Evolutionary conservation across 192 early-diverging fungal species (phyloP).

Genomic region (Lobulomyces angularis): DNA sequence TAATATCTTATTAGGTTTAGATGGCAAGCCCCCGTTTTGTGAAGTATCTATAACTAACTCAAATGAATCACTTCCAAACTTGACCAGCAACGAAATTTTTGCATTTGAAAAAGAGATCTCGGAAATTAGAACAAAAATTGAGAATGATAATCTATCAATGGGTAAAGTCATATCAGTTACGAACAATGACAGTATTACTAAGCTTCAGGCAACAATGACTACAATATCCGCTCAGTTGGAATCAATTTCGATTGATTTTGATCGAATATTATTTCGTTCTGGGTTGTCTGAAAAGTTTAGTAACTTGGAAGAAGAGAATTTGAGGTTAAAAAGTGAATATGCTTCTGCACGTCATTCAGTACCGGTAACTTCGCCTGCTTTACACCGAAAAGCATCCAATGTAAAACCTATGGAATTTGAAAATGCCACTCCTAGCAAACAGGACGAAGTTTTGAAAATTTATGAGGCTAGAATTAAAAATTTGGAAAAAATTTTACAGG

Average conservation of each 20-base stretch:
- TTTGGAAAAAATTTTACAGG: slow-evolving; percentile 18
- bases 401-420: not conserved
- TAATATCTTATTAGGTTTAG: not conserved
- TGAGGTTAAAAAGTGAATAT: slow-evolving; percentile 14
- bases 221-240: slow-evolving; percentile 33
- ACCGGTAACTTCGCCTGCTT: slow-evolving; percentile 7
- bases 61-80: slow-evolving; percentile 21
- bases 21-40: slow-evolving; percentile 23
- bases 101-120: slow-evolving; percentile 29
- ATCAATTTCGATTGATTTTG: slow-evolving; percentile 23
- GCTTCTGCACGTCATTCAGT: slow-evolving; percentile 5
- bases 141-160: slow-evolving; percentile 20
- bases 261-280: slow-evolving; percentile 15
- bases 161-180: not conserved
- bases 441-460: slow-evolving; percentile 19
- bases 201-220: slow-evolving; percentile 30
- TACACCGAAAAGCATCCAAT: slow-evolving; percentile 7
- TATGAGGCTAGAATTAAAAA: slow-evolving; percentile 17
- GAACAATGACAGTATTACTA: slow-evolving; percentile 20
- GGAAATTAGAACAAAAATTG: slow-evolving; percentile 19
- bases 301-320: slow-evolving; percentile 28
- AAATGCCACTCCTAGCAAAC: not conserved
- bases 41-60: slow-evolving; percentile 23
- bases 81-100: slow-evolving; percentile 19
- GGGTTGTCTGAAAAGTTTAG: slow-evolving; percentile 14